Conservation (phyloP, 2,329 filamentous ascomycete species). For the Graphilbum sp. region DNA sequence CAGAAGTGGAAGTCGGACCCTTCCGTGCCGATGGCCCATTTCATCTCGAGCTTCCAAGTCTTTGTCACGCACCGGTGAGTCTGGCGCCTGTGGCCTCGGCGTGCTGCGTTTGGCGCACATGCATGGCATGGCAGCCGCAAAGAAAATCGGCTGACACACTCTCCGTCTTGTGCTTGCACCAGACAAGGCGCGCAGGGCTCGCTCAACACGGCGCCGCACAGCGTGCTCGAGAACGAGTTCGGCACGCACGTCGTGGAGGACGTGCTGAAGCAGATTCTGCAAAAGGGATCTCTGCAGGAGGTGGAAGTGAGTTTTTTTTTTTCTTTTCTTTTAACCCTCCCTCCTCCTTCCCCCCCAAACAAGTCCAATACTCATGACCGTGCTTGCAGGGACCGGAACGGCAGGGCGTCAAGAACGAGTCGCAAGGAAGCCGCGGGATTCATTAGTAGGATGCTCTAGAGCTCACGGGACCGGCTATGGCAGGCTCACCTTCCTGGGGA, state of each 20-base stretch:
- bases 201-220: constrained; percentile 59
- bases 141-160: no score
- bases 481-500: no score
- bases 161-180: no score
- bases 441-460: constrained; percentile 17
- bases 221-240: constrained; percentile 69
- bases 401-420: constrained; percentile 36
- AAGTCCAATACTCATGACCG: neutral
- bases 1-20: constrained; percentile 74
- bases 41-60: constrained; percentile 77
- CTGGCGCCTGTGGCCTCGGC: no score
- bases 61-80: constrained; percentile 83
- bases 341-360: no score
- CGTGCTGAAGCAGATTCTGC: constrained; percentile 64
- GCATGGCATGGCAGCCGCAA: no score
- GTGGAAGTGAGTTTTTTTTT: constrained; percentile 24
- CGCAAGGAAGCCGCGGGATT: constrained; percentile 24
- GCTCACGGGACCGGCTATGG: no score
- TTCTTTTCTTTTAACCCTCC: neutral
- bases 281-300: constrained; percentile 55
- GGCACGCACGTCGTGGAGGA: constrained; percentile 67
- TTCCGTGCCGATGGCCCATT: constrained; percentile 63
- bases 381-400: constrained; percentile 40
- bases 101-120: no score
- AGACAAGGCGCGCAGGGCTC: constrained; percentile 79